These are phyloP conservation scores for Yamadazyma paraphyllophila DNA, from an alignment of 805 yeast species.

Conservation along the genomic window DNA sequence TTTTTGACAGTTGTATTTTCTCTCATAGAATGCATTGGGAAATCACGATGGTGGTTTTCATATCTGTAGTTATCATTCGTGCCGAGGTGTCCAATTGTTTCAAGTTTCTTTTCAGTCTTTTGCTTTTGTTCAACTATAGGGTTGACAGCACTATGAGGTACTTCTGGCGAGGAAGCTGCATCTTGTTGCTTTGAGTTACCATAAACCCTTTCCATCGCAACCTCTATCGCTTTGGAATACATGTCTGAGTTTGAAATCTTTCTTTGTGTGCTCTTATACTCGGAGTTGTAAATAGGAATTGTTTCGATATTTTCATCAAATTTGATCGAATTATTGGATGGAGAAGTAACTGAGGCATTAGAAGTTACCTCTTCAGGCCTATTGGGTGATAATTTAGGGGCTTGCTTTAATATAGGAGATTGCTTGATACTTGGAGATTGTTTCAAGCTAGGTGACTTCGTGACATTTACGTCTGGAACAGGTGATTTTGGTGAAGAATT, in stretches of 20 bases:
- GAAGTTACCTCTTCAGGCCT: constrained; percentile 2
- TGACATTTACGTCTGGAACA: background rate
- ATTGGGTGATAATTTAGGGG: background rate
- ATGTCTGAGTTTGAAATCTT: constrained; percentile 39
- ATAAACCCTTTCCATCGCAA: constrained; percentile 57
- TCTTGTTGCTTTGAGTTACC: constrained; percentile 28
- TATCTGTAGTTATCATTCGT: constrained; percentile 19
- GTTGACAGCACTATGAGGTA: background rate
- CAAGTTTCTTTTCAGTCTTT: constrained; percentile 14
- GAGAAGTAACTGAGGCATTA: constrained; percentile 20
- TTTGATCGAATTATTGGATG: constrained; percentile 30
- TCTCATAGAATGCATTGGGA: constrained; percentile 31
- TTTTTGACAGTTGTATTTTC: constrained; percentile 15
- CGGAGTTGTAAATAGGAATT: constrained; percentile 23
- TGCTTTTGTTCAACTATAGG: constrained; percentile 9
- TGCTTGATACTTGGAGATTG: background rate
- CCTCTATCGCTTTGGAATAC: constrained; percentile 53
- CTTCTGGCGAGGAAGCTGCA: constrained; percentile 1
- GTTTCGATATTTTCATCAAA: constrained; percentile 39
- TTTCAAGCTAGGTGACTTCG: constrained; percentile 1
- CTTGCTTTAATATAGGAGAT: constrained; percentile 2
- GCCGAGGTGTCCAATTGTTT: constrained; percentile 13
- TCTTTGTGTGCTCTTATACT: constrained; percentile 2
- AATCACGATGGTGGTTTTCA: constrained; percentile 32
- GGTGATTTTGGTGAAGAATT: constrained; percentile 1